Conservation (phyloP, 495 filamentous ascomycete species). For the Trichodelitschia bisporula region DNA sequence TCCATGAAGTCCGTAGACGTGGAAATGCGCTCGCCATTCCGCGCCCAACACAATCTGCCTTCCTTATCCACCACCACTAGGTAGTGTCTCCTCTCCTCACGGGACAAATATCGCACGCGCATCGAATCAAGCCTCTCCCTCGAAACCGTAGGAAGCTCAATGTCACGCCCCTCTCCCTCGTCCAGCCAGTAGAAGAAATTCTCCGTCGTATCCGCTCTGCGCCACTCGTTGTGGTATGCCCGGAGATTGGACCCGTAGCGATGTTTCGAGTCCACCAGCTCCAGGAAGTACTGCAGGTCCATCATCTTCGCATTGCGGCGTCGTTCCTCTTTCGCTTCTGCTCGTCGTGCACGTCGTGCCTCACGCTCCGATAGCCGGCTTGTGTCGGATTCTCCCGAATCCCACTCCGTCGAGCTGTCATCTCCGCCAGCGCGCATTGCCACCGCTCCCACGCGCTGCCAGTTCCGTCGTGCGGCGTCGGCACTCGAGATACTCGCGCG, state of each 20-base stretch:
- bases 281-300: constrained; percentile 75
- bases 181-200: constrained; percentile 98
- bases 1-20: constrained; percentile 57
- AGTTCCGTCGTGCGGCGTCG: constrained; percentile 34
- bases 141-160: constrained; percentile 17
- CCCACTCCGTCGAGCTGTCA: constrained; percentile 15
- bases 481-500: constrained; percentile 6
- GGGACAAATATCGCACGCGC: constrained; percentile 17
- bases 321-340: constrained; percentile 16
- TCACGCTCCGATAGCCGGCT: constrained; percentile 12
- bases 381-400: constrained; percentile 18
- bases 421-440: constrained; percentile 44
- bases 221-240: constrained; percentile 72
- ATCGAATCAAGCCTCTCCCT: constrained; percentile 15
- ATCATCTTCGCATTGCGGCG: constrained; percentile 45
- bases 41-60: constrained; percentile 16
- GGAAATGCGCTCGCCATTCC: constrained; percentile 51
- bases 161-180: constrained; percentile 25
- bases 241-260: constrained; percentile 66
- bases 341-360: constrained; percentile 11
- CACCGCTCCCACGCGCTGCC: constrained; percentile 46
- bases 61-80: constrained; percentile 16
- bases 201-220: constrained; percentile 44
- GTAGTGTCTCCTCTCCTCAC: constrained; percentile 17
- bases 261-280: constrained; percentile 80